Base-by-base conservation (phyloP, 2,329 filamentous ascomycete species). In the Monilinia fructicola region DNA sequence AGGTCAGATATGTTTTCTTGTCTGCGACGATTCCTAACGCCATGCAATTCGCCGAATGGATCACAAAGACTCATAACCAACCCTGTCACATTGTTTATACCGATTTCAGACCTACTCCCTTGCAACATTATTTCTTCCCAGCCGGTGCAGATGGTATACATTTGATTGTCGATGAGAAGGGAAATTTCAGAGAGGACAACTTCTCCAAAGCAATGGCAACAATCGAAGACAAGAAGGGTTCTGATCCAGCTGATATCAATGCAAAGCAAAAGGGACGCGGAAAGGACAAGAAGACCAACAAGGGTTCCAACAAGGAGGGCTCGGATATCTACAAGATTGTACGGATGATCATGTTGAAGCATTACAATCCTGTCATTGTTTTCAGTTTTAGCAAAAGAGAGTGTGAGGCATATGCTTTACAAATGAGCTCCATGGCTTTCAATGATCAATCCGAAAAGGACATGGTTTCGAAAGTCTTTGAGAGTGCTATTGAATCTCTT, bases 311-410 rank as follows among this genome's bases (percentile, higher is more conserved):
- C 64, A 85, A 85, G 53, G 85, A 90, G 68, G 87, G 87, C 18
- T 88, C 87, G 1, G 95, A 99, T 78, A 97, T 99, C 69, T 93
- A 92, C 81, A 98, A 97, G 83, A 97, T 99, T 74, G 91, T 99
- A 72, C 91, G 91, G 78, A 99, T 99, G 95, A 96, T 98, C 73
- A 96, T 99, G 89, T 85, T 92, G 79, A 97, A 93, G 81, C 95
- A 91, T 76, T 96, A 95, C 80, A 97, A 99, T 75, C 95, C 95
- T 0, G 95, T 98, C 74, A 99, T 99, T 76, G 93, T 99, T 50
- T 99, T 99, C 85, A 98, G 94, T 79, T 99, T 99, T 81, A 97
- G 93, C 84, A 99, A 99, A 82, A 86, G 94, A 71, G 94, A 98
- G 74, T 97, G 94, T 77, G 95, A 99, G 80, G 88, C 89, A 69